phyloP scores from a whole-genome alignment of 2,329 filamentous ascomycete genomes.

The Colletotrichum lentis region DNA sequence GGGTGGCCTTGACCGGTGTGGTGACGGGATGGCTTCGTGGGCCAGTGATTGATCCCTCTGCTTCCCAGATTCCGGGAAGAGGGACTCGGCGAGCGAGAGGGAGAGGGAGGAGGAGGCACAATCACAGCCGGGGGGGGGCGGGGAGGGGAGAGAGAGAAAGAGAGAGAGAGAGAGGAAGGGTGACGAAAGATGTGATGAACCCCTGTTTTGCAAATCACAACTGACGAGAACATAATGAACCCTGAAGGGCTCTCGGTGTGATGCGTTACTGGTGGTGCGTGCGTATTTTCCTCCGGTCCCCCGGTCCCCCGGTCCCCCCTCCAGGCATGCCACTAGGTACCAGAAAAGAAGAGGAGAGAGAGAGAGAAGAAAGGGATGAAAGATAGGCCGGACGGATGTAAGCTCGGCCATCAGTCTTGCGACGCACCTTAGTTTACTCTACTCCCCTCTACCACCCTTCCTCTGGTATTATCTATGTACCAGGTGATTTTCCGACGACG shows the following conservation, averaged over 20 bases:
- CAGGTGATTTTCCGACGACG: too few species aligned
- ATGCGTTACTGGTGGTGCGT: conserved; percentile 25
- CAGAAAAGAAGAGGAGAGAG: neutral
- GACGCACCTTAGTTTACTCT: neutral
- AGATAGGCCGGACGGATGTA: too few species aligned
- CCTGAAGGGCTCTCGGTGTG: conserved; percentile 23
- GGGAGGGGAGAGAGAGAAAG: neutral
- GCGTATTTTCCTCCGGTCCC: conserved; percentile 15
- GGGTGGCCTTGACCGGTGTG: conserved; percentile 30
- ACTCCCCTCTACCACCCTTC: neutral
- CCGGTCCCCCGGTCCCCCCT: neutral
- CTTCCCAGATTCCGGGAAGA: conserved; percentile 33
- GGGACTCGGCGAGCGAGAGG: conserved; percentile 10
- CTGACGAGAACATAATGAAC: neutral
- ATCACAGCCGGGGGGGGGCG: neutral
- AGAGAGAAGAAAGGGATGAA: neutral
- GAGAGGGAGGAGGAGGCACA: neutral
- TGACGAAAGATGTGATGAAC: conserved; percentile 30
- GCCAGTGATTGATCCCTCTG: conserved; percentile 18
- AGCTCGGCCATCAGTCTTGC: too few species aligned
- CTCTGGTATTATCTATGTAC: neutral
- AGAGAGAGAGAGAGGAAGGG: neutral
- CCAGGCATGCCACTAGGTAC: neutral
- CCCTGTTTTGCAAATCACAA: conserved; percentile 20
- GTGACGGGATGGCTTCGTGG: conserved; percentile 21